Conservation (phyloP, 108 stramenopile species). For the Licmophora abbreviata region DNA sequence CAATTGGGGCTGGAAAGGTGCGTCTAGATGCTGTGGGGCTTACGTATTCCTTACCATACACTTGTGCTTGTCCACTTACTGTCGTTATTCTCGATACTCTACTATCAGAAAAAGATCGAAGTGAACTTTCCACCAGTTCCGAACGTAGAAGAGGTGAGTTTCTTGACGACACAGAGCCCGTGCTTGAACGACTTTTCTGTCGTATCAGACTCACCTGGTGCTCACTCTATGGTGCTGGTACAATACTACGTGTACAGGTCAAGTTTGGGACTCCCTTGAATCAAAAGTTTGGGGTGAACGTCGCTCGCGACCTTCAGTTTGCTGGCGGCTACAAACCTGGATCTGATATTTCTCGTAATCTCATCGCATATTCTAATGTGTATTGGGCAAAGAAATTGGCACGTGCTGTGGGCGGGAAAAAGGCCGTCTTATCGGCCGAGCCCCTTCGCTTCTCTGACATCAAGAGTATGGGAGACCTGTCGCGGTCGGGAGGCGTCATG, state of each 20-base stretch:
- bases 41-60: not conserved
- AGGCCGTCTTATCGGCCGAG: conserved; percentile 67
- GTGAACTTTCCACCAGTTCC: conserved; percentile 74
- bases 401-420: conserved; percentile 45
- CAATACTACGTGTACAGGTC: conserved; percentile 7
- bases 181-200: conserved; percentile 1
- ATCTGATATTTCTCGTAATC: conserved; percentile 64
- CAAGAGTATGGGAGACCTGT: conserved; percentile 39
- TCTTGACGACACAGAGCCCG: not conserved
- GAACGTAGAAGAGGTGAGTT: conserved; percentile 68
- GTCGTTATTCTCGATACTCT: not conserved
- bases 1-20: conserved; percentile 52
- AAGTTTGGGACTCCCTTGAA: conserved; percentile 81
- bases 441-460: conserved; percentile 55
- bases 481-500: conserved; percentile 27
- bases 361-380: conserved; percentile 78
- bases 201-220: too few species aligned
- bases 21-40: not conserved
- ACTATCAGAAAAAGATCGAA: conserved; percentile 46
- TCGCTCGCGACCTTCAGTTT: conserved; percentile 68
- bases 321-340: conserved; percentile 83
- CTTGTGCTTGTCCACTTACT: conserved; percentile 2
- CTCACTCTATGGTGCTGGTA: not conserved
- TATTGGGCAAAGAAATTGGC: conserved; percentile 86
- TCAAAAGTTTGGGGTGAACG: conserved; percentile 67